Evolutionary conservation across 2,329 filamentous ascomycete species (phyloP).

Genomic region (Aspergillus brunneoviolaceus): DNA sequence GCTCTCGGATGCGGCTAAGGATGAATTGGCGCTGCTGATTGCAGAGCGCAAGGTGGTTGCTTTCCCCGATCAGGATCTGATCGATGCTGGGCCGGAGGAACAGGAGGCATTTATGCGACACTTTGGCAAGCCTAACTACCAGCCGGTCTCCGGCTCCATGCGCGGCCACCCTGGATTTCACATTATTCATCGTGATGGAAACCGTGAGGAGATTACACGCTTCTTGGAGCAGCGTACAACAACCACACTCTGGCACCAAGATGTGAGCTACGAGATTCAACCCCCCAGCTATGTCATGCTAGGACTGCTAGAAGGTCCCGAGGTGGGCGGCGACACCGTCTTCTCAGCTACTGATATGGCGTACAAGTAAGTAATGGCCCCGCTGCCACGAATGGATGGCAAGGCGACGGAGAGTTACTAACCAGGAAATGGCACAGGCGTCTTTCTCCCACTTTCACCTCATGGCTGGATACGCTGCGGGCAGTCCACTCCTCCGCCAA

Average conservation of each 20-base stretch:
- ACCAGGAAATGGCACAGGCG: constrained; percentile 20
- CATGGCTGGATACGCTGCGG: constrained; percentile 33
- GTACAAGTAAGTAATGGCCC: constrained; percentile 38
- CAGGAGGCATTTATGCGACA: constrained; percentile 48
- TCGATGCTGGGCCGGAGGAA: constrained; percentile 43
- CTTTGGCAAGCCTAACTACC: constrained; percentile 49
- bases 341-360: constrained; percentile 48
- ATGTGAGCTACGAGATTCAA: constrained; percentile 51
- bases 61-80: constrained; percentile 53
- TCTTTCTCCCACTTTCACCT: constrained; percentile 54
- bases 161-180: constrained; percentile 47
- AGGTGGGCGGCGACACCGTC: constrained; percentile 51
- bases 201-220: constrained; percentile 43
- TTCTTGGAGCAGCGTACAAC: constrained; percentile 47
- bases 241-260: constrained; percentile 51
- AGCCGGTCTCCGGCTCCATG: constrained; percentile 45
- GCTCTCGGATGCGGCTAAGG: constrained; percentile 49
- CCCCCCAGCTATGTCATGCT: constrained; percentile 51
- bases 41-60: constrained; percentile 62
- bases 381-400: not conserved
- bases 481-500: constrained; percentile 45
- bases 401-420: constrained; percentile 1
- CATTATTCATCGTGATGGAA: constrained; percentile 48
- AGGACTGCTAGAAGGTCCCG: constrained; percentile 50
- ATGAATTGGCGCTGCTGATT: constrained; percentile 62